Evolutionary conservation across 306 rosid species (phyloP).

Genomic region (Cicer cuneatum): DNA sequence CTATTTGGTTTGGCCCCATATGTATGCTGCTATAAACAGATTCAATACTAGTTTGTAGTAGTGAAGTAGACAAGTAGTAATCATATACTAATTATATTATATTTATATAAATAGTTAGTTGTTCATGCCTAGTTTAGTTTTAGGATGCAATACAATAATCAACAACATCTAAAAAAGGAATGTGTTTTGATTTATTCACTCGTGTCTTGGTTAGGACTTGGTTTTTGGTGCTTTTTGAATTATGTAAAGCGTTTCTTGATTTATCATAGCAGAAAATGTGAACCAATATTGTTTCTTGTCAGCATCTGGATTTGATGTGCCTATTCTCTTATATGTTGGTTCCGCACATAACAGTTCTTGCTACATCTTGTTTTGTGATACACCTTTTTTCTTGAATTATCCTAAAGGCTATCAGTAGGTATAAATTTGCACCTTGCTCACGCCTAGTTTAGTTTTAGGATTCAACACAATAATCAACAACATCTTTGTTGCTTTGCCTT

Average conservation of each 20-base stretch:
- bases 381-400: not conserved
- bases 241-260: slow-evolving; percentile 18
- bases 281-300: not conserved
- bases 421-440: not conserved
- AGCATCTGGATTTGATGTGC: slow-evolving; percentile 2
- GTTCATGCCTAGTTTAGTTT: not conserved
- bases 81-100: not conserved
- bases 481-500: not conserved
- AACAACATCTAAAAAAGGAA: not conserved
- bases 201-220: not conserved
- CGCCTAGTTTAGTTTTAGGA: slow-evolving; percentile 25
- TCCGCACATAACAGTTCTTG: not conserved
- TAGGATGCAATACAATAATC: not conserved
- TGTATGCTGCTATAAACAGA: not conserved
- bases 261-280: not conserved
- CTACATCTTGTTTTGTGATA: not conserved
- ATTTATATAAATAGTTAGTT: not conserved
- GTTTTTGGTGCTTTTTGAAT: not conserved
- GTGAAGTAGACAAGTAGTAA: not conserved
- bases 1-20: slow-evolving; percentile 6
- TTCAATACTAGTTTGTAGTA: not conserved
- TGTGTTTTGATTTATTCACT: not conserved
- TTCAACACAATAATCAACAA: not conserved
- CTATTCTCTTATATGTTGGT: not conserved
- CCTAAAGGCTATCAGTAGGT: not conserved